These are phyloP conservation scores for Alternaria dauci DNA, from an alignment of 2,329 filamentous ascomycete genomes.

Conservation along the genomic window DNA sequence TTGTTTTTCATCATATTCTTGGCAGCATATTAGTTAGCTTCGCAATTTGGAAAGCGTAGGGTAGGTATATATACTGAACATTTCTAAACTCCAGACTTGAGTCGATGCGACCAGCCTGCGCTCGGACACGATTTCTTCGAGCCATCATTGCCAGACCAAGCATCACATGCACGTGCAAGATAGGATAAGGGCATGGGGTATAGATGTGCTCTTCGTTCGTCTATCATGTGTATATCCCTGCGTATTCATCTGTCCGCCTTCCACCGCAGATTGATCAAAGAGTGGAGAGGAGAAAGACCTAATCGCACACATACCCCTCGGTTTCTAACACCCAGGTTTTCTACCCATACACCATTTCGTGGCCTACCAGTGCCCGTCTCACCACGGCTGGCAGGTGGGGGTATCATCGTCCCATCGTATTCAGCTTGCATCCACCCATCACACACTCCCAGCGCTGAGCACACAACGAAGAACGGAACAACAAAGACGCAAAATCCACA, in stretches of 20 bases:
- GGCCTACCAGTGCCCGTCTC: constrained; percentile 32
- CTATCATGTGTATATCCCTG: not conserved
- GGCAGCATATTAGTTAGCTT: not conserved
- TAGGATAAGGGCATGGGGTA: not conserved
- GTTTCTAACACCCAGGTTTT: constrained; percentile 2
- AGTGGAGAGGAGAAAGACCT: not conserved
- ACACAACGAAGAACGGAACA: constrained; percentile 1
- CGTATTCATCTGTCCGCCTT: not conserved
- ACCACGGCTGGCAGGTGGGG: constrained; percentile 28
- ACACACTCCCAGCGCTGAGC: not conserved
- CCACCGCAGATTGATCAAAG: not conserved
- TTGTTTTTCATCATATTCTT: not conserved
- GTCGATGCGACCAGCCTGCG: not conserved
- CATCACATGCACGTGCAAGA: not conserved
- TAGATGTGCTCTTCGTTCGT: not conserved
- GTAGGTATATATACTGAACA: not conserved
- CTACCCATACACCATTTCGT: constrained; percentile 13
- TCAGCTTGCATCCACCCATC: constrained; percentile 4
- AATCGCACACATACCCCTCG: constrained; percentile 6
- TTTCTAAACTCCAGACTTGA: not conserved
- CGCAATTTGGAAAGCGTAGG: not conserved
- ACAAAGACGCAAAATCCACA: constrained; percentile 10
- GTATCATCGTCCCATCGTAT: constrained; percentile 28
- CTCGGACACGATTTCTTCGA: not conserved
- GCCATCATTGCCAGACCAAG: not conserved